Evolutionary conservation across 1,284 basidiomycete species (phyloP).

Genomic region (Wallemia ichthyophaga): DNA sequence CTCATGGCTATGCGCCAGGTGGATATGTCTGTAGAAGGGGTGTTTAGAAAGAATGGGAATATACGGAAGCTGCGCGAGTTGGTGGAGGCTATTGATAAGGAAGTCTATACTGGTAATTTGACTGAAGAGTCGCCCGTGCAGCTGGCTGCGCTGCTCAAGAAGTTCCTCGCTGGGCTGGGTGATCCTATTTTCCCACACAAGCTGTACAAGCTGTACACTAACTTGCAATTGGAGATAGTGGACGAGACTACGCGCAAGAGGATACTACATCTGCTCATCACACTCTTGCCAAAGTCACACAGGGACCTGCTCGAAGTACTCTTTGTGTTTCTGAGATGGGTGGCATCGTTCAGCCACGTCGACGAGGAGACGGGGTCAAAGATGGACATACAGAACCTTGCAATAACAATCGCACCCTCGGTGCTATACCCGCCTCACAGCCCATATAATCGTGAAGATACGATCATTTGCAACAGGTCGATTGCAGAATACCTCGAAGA

Average conservation of each 20-base stretch:
- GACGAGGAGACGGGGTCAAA: conserved; percentile 95
- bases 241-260: conserved; percentile 47
- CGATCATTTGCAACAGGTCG: conserved; percentile 63
- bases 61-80: conserved; percentile 73
- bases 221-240: conserved; percentile 41
- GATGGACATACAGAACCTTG: conserved; percentile 89
- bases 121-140: conserved; percentile 90
- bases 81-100: conserved; percentile 73
- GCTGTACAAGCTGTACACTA: conserved; percentile 61
- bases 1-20: conserved; percentile 55
- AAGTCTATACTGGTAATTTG: conserved; percentile 62
- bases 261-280: conserved; percentile 54
- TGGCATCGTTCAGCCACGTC: conserved; percentile 90
- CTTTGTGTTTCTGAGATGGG: conserved; percentile 97
- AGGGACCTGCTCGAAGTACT: conserved; percentile 93
- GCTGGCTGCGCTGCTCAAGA: conserved; percentile 81
- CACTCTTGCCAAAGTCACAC: conserved; percentile 70
- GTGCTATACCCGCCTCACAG: conserved; percentile 62
- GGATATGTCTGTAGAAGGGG: conserved; percentile 97
- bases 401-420: conserved; percentile 91
- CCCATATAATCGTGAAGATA: conserved; percentile 72
- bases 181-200: conserved; percentile 89
- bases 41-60: conserved; percentile 96
- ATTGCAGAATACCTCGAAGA: conserved; percentile 59
- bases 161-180: conserved; percentile 82